Evolutionary conservation across 1,284 basidiomycete genomes (phyloP), one percentile per base, ranked within the genome.

Genomic region (Schizophyllum amplum): DNA sequence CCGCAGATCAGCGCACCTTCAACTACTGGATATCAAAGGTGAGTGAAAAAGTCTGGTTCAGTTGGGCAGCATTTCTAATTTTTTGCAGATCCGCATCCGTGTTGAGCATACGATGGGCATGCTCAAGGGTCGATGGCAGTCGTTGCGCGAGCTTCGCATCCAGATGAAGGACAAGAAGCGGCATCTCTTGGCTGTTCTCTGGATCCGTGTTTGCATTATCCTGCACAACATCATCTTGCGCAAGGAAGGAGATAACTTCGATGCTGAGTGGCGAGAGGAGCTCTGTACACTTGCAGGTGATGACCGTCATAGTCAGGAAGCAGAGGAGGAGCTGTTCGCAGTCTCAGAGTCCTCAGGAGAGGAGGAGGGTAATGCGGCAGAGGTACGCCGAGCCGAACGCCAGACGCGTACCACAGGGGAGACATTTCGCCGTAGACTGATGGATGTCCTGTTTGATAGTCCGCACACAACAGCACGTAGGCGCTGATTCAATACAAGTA

Each of bases 171-270:
- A 52, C 4, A 49, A 50, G 2, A 49, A 58, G 20, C 54, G 49
- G 15, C 63, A 64, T 27, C 23, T 54, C 23, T 60, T 57, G 57
- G 61, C 63, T 4, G 46, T 63, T 22, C 52, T 63, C 24, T 64
- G 59, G 57, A 50, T 61, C n/a, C 51, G 49, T 5, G 33, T 46
- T 11, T 64, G 62, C 49, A 53, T 63, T 23, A 59, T 62, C 11
- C 50, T 63, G 7, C 62, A 63, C 33, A 61, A 63, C 25, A 55
- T 64, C 23, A 53, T 64, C 21, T 24, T 63, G 3, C 54, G 17
- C 17, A 52, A 62, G 27, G 54, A 60, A 49, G 61, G 54, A 6
- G 22, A 24, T 3, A 27, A 48, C 17, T 25, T 50, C 5, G 47
- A 58, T 33, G 23, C 27, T 24, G 22, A 57, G 21, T 55, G 55